Evolutionary conservation across 163 green algal species (phyloP).

Genomic region (Scenedesmus sp.): DNA sequence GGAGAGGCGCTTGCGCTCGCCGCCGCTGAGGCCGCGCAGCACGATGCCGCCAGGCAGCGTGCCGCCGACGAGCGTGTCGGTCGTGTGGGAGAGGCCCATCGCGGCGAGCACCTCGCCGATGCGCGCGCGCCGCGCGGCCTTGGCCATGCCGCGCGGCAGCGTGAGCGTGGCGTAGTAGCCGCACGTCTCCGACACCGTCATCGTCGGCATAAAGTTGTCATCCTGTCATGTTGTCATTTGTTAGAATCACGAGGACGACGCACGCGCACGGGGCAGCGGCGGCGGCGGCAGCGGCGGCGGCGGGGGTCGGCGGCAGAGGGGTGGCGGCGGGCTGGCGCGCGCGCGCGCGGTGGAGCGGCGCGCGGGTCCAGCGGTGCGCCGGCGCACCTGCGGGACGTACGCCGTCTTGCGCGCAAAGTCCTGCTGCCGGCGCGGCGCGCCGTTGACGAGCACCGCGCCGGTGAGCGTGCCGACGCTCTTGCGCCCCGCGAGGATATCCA

Average conservation of each 20-base stretch:
- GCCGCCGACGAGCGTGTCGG: conserved; percentile 58
- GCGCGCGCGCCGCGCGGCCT: conserved; percentile 19
- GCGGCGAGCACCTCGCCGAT: conserved; percentile 50
- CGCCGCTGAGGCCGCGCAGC: conserved; percentile 63
- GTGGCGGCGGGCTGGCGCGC: too few relatives aligned
- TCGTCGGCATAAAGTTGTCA: conserved; percentile 65
- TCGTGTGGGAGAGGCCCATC: conserved; percentile 52
- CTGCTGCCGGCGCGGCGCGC: conserved; percentile 6
- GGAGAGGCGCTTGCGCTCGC: conserved; percentile 90
- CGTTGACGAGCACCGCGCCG: conserved; percentile 47
- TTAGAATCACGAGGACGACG: too few relatives aligned
- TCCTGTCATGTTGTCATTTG: conserved; percentile 46
- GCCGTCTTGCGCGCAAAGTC: conserved; percentile 42
- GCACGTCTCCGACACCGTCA: conserved; percentile 58
- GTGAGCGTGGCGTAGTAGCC: conserved; percentile 52
- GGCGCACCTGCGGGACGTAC: conserved; percentile 69
- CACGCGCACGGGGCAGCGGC: too few relatives aligned
- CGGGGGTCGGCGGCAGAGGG: too few relatives aligned
- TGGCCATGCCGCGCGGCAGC: conserved; percentile 20
- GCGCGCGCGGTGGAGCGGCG: too few relatives aligned
- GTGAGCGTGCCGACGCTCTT: conserved; percentile 53
- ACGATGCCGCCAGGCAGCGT: conserved; percentile 50
- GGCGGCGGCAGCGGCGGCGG: too few relatives aligned
- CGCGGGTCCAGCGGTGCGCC: too few relatives aligned
- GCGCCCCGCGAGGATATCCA: conserved; percentile 62